phyloP scores from a whole-genome alignment of 306 rosid species.

The Medicago arabica region DNA sequence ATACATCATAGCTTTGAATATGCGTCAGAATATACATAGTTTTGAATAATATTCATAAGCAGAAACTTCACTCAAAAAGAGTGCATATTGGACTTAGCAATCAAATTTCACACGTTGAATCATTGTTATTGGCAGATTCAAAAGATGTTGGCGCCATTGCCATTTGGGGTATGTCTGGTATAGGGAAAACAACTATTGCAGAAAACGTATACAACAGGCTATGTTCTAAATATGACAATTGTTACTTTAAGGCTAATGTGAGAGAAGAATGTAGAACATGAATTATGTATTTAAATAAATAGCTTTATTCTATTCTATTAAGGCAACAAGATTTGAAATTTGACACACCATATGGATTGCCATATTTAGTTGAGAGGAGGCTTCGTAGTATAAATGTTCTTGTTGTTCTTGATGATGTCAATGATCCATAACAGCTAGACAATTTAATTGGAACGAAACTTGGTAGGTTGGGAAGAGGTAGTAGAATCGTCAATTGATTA shows the following conservation, averaged over 20 bases:
- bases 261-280: conserved; percentile 19
- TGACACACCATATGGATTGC: conserved; percentile 6
- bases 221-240: conserved; percentile 4
- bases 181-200: conserved; percentile 40
- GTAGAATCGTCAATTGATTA: conserved; percentile 33
- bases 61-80: no score
- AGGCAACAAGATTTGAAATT: not conserved
- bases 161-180: conserved; percentile 41
- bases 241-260: conserved; percentile 9
- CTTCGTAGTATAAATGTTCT: conserved; percentile 24
- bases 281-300: not conserved
- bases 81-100: conserved; percentile 27
- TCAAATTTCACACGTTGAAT: conserved; percentile 31
- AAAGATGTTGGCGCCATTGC: conserved; percentile 5
- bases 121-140: not conserved
- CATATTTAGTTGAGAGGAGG: not conserved
- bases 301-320: conserved; percentile 5
- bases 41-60: no score
- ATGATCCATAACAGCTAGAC: not conserved
- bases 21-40: no score
- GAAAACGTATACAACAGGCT: not conserved
- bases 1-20: no score
- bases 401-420: conserved; percentile 38
- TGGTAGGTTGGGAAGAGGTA: conserved; percentile 20
- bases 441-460: not conserved